Conservation (phyloP, 2,329 filamentous ascomycete genomes). For the Aaosphaeria arxii region DNA sequence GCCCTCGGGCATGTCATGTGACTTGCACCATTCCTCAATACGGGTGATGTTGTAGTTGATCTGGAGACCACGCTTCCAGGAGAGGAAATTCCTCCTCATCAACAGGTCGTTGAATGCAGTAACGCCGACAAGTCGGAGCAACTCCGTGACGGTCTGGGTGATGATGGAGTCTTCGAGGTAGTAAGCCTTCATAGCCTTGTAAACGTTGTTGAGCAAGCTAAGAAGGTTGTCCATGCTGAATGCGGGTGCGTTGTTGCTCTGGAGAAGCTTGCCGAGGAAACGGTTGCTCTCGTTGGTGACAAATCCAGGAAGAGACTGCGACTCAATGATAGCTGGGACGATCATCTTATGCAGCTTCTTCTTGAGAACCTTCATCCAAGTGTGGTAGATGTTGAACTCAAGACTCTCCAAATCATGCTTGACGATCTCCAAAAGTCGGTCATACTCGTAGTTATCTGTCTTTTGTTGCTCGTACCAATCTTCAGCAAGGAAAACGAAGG, state of each 20-base stretch:
- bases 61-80: slow-evolving; percentile 97
- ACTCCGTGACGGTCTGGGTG: slow-evolving; percentile 90
- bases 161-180: slow-evolving; percentile 96
- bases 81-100: slow-evolving; percentile 97
- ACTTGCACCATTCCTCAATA: slow-evolving; percentile 99
- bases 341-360: slow-evolving; percentile 99
- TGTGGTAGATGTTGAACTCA: slow-evolving; percentile 99
- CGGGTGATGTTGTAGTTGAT: slow-evolving; percentile 99
- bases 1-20: slow-evolving; percentile 98
- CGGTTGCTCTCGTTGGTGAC: slow-evolving; percentile 98
- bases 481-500: slow-evolving; percentile 97
- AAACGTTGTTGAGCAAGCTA: slow-evolving; percentile 92
- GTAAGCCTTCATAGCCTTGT: slow-evolving; percentile 98
- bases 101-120: slow-evolving; percentile 98
- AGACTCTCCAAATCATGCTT: slow-evolving; percentile 98
- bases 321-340: slow-evolving; percentile 98
- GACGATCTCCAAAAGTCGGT: slow-evolving; percentile 94
- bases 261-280: slow-evolving; percentile 94
- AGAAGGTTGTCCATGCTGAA: slow-evolving; percentile 99
- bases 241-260: slow-evolving; percentile 85
- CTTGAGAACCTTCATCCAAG: slow-evolving; percentile 99
- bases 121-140: slow-evolving; percentile 88
- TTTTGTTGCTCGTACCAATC: slow-evolving; percentile 99
- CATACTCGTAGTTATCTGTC: slow-evolving; percentile 98
- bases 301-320: slow-evolving; percentile 94